Base-by-base conservation (phyloP, 768 basidiomycete species). In the Phlebiopsis gigantea region DNA sequence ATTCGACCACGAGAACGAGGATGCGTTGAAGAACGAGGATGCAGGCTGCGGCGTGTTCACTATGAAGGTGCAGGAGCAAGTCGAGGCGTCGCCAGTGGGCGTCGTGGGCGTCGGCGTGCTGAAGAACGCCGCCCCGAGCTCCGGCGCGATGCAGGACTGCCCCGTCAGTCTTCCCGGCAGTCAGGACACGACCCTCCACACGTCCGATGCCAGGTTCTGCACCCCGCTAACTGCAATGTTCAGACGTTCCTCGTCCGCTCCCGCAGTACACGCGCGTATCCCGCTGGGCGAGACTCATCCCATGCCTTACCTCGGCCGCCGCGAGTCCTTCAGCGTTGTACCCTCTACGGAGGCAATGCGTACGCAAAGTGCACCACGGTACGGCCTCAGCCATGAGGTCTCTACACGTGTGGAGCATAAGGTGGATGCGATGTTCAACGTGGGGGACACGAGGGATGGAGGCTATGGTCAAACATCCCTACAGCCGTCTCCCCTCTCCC, bases 181-280 rank as follows among this genome's bases (percentile, higher is more conserved):
- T 48, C 56, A 43, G 31, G 39, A 44, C 19, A n/a, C 26, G 5
- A 21, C 62, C 46, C 62, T 14, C 57, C 14, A 56, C 60, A 5
- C 42, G 43, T 62, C 63, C 42, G 67, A 66, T 43, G 61, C 62
- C 3, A 70, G 77, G 44, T 74, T 79, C 67, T 68, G 67, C 39
- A 72, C 82, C 24, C 79, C 83, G 2, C 77, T 85, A 26, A 83
- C 83, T 4, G 76, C 82, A 50, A 81, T 85, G 82, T 83, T 80
- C 73, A 84, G 77, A 67, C 83, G 86, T 52, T 82, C 83, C 10
- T 71, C 80, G 3, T 86, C 85, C 34, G 80, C 78, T 7, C 81
- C 81, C 2, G 78, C 75, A 1, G 57, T 67, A n/a, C 69, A 64
- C 47, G 52, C 56, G 28, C 64, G 59, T 24, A 47, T 34, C 46